phyloP scores from a whole-genome alignment of 108 stramenopile species.

The Stephanodiscus minutulus region DNA sequence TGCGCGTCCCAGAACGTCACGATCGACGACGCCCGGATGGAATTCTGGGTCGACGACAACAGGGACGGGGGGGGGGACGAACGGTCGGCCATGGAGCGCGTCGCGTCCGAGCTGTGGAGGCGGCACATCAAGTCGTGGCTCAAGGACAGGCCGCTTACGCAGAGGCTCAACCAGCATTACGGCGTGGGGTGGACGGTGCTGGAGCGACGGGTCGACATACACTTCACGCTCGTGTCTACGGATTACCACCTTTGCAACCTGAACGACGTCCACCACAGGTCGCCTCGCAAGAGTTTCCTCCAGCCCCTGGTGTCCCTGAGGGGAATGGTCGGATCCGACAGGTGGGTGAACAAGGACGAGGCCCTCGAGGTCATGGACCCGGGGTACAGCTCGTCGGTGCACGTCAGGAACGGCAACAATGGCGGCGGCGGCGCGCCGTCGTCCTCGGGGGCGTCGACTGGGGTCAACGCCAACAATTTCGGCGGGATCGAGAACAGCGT shows the following conservation, averaged over 20 bases:
- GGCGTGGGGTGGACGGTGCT: slow-evolving; percentile 53
- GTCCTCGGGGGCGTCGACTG: not conserved
- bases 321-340: slow-evolving; percentile 27
- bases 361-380: slow-evolving; percentile 38
- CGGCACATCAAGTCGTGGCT: slow-evolving; percentile 54
- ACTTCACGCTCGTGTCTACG: slow-evolving; percentile 70
- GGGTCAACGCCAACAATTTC: slow-evolving; percentile 31
- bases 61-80: slow-evolving; percentile 25
- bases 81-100: slow-evolving; percentile 33
- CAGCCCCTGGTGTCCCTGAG: slow-evolving; percentile 37
- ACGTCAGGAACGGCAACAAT: slow-evolving; percentile 29
- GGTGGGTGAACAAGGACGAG: slow-evolving; percentile 34
- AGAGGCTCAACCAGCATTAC: slow-evolving; percentile 43
- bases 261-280: not conserved
- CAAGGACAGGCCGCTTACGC: slow-evolving; percentile 20
- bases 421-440: slow-evolving; percentile 3
- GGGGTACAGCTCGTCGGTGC: slow-evolving; percentile 39
- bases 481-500: slow-evolving; percentile 58
- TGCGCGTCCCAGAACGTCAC: slow-evolving; percentile 58
- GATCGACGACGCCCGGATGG: slow-evolving; percentile 39
- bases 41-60: slow-evolving; percentile 44
- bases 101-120: slow-evolving; percentile 43
- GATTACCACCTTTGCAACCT: slow-evolving; percentile 74
- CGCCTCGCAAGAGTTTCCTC: slow-evolving; percentile 49
- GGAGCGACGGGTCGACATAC: slow-evolving; percentile 63